A percentile compares a stretch with the other conserved stretches of the same genome.
phyloP scores from a whole-genome alignment of 139 green algal genomes.

The Chlamydomonas applanata region DNA sequence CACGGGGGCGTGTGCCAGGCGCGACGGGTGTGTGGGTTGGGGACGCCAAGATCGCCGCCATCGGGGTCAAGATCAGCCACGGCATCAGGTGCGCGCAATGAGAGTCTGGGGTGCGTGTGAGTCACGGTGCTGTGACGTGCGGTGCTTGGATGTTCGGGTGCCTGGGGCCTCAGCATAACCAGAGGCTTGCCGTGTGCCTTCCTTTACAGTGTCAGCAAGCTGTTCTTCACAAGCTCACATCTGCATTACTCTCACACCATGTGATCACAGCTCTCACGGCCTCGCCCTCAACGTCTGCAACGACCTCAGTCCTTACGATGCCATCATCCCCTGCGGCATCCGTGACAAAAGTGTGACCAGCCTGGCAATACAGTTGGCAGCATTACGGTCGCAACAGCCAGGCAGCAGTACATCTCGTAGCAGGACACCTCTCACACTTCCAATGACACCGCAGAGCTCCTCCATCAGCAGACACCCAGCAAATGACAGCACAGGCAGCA shows the following conservation, averaged over 20 bases:
- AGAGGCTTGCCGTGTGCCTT: background rate
- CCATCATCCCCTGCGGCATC: conserved; percentile 84
- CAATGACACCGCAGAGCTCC: too few species aligned
- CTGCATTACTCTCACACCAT: background rate
- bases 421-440: too few species aligned
- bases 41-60: conserved; percentile 85
- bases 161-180: background rate
- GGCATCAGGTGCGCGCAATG: conserved; percentile 59
- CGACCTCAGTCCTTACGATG: conserved; percentile 67
- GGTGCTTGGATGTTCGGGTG: background rate
- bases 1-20: conserved; percentile 19
- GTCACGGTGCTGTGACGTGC: background rate
- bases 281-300: conserved; percentile 81
- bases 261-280: conserved; percentile 15
- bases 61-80: conserved; percentile 86
- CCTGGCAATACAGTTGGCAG: background rate
- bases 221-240: background rate
- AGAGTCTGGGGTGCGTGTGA: background rate
- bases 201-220: background rate
- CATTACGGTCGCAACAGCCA: too few species aligned
- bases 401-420: too few species aligned
- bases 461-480: too few species aligned
- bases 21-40: conserved; percentile 88
- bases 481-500: too few species aligned
- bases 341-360: background rate